Percentiles rank a stretch among this genome's conserved stretches.
Evolutionary conservation across 2,329 filamentous ascomycete genomes (phyloP).

Genomic region (Exophiala alcalophila): DNA sequence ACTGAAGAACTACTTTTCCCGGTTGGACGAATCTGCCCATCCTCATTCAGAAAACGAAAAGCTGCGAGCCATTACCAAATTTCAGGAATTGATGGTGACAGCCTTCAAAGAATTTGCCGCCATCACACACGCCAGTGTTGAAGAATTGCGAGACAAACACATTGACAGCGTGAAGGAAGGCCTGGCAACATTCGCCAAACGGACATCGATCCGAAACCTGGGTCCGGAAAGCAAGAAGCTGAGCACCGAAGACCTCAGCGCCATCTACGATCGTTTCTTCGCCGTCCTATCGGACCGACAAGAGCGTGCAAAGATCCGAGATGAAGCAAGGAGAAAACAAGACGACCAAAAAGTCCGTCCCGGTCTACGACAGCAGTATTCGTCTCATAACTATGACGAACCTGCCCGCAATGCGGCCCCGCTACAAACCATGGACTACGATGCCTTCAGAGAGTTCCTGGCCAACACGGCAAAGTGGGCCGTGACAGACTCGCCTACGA

Average conservation of each 20-base stretch:
- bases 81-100: conserved; percentile 98
- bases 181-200: conserved; percentile 95
- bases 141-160: conserved; percentile 83
- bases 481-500: conserved; percentile 78
- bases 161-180: conserved; percentile 92
- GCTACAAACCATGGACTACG: conserved; percentile 79
- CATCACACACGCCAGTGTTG: conserved; percentile 90
- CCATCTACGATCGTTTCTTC: conserved; percentile 93
- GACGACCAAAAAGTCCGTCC: conserved; percentile 55
- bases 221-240: conserved; percentile 93
- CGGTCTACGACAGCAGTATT: conserved; percentile 21
- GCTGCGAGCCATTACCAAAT: conserved; percentile 85
- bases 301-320: conserved; percentile 73
- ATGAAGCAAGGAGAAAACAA: conserved; percentile 65
- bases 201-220: conserved; percentile 91
- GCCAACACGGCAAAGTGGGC: conserved; percentile 91
- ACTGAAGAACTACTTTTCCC: conserved; percentile 88
- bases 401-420: conserved; percentile 53
- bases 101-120: conserved; percentile 97
- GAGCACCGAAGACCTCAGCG: conserved; percentile 78
- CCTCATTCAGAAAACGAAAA: conserved; percentile 95
- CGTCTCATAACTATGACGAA: conserved; percentile 47
- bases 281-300: conserved; percentile 86
- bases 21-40: conserved; percentile 91
- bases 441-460: conserved; percentile 90